Base-by-base conservation (phyloP, 78 protist genomes). In the Pigoraptor vietnamica region DNA sequence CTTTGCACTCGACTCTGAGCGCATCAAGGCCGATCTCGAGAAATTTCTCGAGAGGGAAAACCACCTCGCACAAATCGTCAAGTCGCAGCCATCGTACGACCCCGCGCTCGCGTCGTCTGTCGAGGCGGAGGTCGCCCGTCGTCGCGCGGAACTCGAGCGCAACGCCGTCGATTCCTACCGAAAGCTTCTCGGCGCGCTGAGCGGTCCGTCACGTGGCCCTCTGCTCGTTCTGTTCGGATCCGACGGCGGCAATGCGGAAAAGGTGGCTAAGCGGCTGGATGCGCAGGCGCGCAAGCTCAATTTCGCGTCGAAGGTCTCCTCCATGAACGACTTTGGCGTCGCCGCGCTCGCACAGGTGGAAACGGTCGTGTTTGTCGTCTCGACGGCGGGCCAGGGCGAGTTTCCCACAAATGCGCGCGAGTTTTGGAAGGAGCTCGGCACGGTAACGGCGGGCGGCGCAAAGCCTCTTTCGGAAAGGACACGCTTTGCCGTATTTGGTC, bases 371-470 rank as follows among this genome's bases (percentile, higher is more conserved):
- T 81, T 95, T 39, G 81, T 91, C 40, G 37, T 91, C 24, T 90
- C 95, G 33, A 95, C 96, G 25, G 91, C 93, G 24, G 96, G 96
- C 0, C 96, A 95, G 91, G 96, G 96, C 67, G 96, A 93, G 88
- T 91, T 83, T 56, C 92, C 93, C 6, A 90, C 34, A n/a, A 95
- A 95, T 90, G 35, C 86, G 1, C n/a, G 79, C n/a, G 91, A 91
- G 10, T 91, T 95, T 35, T 93, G 96, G 95, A 91, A 87, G 90
- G 89, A 24, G 40, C 94, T 93, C 10, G 0, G n/a, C 35, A 90
- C 40, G 33, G 67, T 14, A 93, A 88, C 33, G 90, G 91, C 48
- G 24, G 90, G 86, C 10, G 0, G 32, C n/a, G 81, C 35, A 6
- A 38, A 14, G 40, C 40, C 89, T 2, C 89, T 91, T 19, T 6